phyloP scores from a whole-genome alignment of 345 rosid genomes.

The Salix caprea region DNA sequence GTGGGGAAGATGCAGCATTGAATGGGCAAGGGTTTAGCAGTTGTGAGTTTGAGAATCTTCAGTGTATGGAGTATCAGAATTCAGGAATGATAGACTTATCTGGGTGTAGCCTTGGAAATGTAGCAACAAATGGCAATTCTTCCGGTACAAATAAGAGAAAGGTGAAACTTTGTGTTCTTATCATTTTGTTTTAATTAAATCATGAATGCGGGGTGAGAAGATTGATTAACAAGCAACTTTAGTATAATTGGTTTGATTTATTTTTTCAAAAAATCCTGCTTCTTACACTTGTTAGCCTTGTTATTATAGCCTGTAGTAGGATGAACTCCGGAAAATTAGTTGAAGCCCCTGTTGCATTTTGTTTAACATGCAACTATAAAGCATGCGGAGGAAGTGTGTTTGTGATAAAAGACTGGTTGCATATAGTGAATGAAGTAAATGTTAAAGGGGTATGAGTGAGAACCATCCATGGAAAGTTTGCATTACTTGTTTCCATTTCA shows the following conservation, averaged over 20 bases:
- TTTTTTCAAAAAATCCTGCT: neutral
- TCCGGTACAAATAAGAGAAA: slow-evolving; percentile 57
- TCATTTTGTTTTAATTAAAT: neutral
- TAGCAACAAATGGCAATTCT: slow-evolving; percentile 33
- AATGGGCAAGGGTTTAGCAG: slow-evolving; percentile 47
- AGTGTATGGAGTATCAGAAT: slow-evolving; percentile 59
- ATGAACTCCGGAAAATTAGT: neutral
- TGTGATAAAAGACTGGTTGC: neutral
- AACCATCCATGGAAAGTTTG: neutral
- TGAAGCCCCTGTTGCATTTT: neutral
- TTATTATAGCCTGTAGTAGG: neutral
- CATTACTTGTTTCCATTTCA: neutral
- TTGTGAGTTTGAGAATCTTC: slow-evolving; percentile 67
- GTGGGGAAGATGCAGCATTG: slow-evolving; percentile 41
- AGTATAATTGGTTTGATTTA: neutral
- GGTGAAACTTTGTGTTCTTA: slow-evolving; percentile 40
- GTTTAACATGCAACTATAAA: neutral
- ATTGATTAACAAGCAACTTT: neutral
- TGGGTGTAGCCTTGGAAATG: slow-evolving; percentile 41
- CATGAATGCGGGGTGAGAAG: neutral
- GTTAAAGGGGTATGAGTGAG: neutral
- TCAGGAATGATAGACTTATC: slow-evolving; percentile 42
- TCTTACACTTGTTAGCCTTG: neutral
- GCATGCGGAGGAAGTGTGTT: neutral
- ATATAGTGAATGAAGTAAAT: neutral